These are phyloP conservation scores for Ogataea haglerorum DNA, from an alignment of 805 yeast species.

Conservation along the genomic window DNA sequence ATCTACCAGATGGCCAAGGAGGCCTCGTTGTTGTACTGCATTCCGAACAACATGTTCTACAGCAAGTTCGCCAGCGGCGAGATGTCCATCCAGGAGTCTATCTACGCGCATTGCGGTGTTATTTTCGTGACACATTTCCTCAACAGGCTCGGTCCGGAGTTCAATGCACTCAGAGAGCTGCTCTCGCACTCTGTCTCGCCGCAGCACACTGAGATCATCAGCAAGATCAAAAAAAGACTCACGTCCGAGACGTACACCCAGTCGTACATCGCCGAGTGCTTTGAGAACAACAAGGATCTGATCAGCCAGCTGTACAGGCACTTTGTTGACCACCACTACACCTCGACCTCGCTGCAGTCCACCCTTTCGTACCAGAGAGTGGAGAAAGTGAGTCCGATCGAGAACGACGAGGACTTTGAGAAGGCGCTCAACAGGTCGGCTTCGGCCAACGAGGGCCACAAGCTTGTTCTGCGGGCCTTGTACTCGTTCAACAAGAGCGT, in stretches of 20 bases:
- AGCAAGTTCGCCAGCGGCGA: constrained; percentile 67
- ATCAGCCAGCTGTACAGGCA: constrained; percentile 82
- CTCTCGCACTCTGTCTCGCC: constrained; percentile 60
- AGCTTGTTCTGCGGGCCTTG: constrained; percentile 76
- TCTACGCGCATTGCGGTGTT: constrained; percentile 91
- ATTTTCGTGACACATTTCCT: constrained; percentile 92
- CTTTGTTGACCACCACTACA: constrained; percentile 88
- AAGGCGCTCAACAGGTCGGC: constrained; percentile 62
- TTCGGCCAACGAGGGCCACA: constrained; percentile 77
- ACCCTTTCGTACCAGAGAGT: constrained; percentile 87
- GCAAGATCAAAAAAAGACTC: constrained; percentile 79
- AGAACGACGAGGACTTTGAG: constrained; percentile 72
- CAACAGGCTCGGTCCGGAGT: constrained; percentile 91
- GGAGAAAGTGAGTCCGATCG: constrained; percentile 70
- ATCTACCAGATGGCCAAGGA: constrained; percentile 90
- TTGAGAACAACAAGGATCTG: constrained; percentile 64
- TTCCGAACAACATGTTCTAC: constrained; percentile 83
- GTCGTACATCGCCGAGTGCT: constrained; percentile 73
- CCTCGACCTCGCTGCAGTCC: constrained; percentile 62
- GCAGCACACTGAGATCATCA: constrained; percentile 71
- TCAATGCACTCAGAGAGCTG: constrained; percentile 61
- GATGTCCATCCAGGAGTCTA: constrained; percentile 88
- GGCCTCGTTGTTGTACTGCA: constrained; percentile 85
- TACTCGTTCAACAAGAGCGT: constrained; percentile 81
- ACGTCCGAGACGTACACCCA: constrained; percentile 92